Percentiles rank a stretch among this genome's conserved stretches.
These are phyloP conservation scores for Tulasnella sp. DNA, from an alignment of 768 basidiomycete genomes.

Conservation along the genomic window DNA sequence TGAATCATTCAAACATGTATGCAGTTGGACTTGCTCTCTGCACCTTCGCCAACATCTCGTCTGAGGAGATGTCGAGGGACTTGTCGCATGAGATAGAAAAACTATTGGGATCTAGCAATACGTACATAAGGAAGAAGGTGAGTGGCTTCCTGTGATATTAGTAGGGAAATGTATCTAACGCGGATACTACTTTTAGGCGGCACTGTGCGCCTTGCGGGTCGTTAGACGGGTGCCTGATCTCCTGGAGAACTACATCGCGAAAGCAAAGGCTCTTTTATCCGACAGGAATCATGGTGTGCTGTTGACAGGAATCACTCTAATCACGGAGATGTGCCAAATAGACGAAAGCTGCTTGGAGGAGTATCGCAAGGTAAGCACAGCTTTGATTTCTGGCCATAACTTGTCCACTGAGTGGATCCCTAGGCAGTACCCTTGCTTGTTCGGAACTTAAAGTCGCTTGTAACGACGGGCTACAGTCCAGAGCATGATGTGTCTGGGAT, in stretches of 20 bases:
- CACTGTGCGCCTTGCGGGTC: constrained; percentile 86
- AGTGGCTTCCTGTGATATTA: constrained; percentile 18
- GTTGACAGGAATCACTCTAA: constrained; percentile 85
- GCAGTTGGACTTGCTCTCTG: constrained; percentile 93
- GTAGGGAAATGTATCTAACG: not conserved
- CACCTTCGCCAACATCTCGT: constrained; percentile 97
- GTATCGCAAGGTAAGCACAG: constrained; percentile 67
- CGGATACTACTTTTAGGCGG: constrained; percentile 47
- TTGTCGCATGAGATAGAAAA: constrained; percentile 97
- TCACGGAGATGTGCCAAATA: constrained; percentile 85
- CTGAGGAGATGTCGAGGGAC: constrained; percentile 99
- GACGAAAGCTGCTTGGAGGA: constrained; percentile 65
- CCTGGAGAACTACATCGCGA: constrained; percentile 78
- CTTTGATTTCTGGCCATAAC: not conserved
- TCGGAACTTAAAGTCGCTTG: constrained; percentile 86
- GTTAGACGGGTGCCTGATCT: constrained; percentile 95
- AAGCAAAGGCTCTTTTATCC: constrained; percentile 81
- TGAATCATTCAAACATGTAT: constrained; percentile 99
- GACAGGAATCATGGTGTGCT: constrained; percentile 97
- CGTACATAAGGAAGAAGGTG: constrained; percentile 98
- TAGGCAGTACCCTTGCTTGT: constrained; percentile 90
- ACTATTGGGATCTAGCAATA: constrained; percentile 90
- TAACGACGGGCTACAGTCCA: constrained; percentile 93
- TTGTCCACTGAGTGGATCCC: not conserved
- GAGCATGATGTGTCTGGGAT: constrained; percentile 99